Evolutionary conservation across 768 basidiomycete species (phyloP).

Genomic region (Suillus subluteus): DNA sequence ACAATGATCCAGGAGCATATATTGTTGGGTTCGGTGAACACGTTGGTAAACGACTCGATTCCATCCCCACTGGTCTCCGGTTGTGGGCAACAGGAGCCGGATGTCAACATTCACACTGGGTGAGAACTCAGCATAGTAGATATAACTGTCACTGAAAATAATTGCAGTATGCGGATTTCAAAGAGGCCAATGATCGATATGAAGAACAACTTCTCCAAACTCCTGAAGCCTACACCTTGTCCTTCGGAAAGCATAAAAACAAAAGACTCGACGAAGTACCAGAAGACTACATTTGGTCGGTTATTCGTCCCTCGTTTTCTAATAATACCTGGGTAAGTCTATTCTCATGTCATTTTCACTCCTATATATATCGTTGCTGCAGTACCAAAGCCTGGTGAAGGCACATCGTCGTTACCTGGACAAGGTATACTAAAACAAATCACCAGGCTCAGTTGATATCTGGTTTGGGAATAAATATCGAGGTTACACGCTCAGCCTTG

Average conservation of each 20-base stretch:
- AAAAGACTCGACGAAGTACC: constrained; percentile 18
- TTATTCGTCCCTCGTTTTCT: constrained; percentile 10
- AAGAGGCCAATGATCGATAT: constrained; percentile 19
- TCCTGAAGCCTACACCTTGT: constrained; percentile 19
- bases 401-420: constrained; percentile 23
- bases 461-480: not conserved
- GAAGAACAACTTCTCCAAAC: constrained; percentile 15
- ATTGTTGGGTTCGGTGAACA: constrained; percentile 8
- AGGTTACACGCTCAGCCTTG: not conserved
- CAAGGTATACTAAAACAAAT: not conserved
- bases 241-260: constrained; percentile 1
- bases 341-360: not conserved
- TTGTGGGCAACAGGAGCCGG: constrained; percentile 16
- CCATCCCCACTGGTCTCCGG: constrained; percentile 2
- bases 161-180: constrained; percentile 14
- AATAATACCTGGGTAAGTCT: constrained; percentile 12
- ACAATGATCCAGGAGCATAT: constrained; percentile 24
- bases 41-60: constrained; percentile 5
- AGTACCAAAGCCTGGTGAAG: constrained; percentile 23
- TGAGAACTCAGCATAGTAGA: constrained; percentile 9
- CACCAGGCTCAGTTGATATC: not conserved
- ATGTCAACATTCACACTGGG: constrained; percentile 8
- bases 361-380: not conserved
- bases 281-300: constrained; percentile 22
- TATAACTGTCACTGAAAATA: constrained; percentile 2